phyloP scores from a whole-genome alignment of 192 early-diverging fungal species.

The Fimicolochytrium jonesii region DNA sequence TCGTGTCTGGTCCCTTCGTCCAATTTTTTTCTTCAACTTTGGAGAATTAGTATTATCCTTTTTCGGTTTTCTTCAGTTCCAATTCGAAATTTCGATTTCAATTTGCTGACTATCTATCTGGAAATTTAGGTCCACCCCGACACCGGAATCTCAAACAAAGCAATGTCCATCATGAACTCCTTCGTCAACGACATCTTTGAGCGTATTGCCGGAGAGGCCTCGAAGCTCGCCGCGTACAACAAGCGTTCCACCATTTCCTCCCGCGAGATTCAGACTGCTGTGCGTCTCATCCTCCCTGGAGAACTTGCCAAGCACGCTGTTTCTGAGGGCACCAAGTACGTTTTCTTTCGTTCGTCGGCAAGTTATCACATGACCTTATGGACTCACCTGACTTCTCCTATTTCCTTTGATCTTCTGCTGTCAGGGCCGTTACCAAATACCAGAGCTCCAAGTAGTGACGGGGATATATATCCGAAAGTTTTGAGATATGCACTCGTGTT shows the following conservation, averaged over 20 bases:
- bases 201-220: conserved; percentile 71
- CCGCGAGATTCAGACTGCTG: conserved; percentile 85
- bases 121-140: conserved; percentile 73
- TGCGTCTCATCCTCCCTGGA: conserved; percentile 74
- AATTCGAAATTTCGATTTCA: too few relatives aligned
- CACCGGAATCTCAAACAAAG: conserved; percentile 95
- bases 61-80: too few relatives aligned
- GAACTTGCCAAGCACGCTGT: conserved; percentile 94
- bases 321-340: conserved; percentile 81
- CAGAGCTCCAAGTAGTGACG: conserved; percentile 65
- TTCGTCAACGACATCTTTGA: conserved; percentile 98
- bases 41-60: too few relatives aligned
- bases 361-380: not conserved
- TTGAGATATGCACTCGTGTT: too few relatives aligned
- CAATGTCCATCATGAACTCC: conserved; percentile 96
- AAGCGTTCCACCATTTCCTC: conserved; percentile 92
- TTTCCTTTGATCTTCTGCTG: not conserved
- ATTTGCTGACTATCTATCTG: too few relatives aligned
- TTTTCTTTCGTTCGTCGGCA: not conserved
- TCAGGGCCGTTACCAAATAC: conserved; percentile 91
- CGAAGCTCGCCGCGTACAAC: conserved; percentile 81
- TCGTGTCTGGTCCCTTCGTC: not conserved
- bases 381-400: not conserved
- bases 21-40: too few relatives aligned
- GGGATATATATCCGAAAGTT: too few relatives aligned